Percentiles rank a stretch among this genome's conserved stretches.
These are phyloP conservation scores for Apiospora pterosperma DNA, from an alignment of 2,329 filamentous ascomycete species.

Conservation along the genomic window DNA sequence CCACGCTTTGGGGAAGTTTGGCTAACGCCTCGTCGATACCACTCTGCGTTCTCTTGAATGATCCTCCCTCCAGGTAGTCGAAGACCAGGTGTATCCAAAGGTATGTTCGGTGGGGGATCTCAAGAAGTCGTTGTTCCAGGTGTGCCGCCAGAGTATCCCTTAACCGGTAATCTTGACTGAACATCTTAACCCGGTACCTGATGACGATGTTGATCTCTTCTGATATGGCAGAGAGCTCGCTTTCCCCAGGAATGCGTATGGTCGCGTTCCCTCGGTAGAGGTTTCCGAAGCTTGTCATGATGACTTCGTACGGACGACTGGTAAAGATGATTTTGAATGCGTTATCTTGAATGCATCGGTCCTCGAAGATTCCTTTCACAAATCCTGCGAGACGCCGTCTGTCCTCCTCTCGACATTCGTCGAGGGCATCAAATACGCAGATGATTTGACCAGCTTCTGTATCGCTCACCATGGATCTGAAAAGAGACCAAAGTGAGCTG, in stretches of 20 bases:
- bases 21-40: neutral
- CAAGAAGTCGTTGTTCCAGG: constrained; percentile 16
- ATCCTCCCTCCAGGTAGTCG: constrained; percentile 19
- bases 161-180: neutral
- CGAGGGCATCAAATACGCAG: neutral
- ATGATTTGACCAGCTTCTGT: neutral
- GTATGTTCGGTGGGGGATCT: constrained; percentile 29
- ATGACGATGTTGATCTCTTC: neutral
- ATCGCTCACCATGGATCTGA: neutral
- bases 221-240: neutral
- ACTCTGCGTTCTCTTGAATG: neutral
- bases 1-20: neutral
- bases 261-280: neutral
- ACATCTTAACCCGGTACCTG: neutral
- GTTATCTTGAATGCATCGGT: rapidly evolving
- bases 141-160: neutral
- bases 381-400: neutral
- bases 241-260: neutral
- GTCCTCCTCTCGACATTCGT: neutral
- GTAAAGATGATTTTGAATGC: neutral
- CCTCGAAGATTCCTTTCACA: neutral
- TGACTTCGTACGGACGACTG: neutral
- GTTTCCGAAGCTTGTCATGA: neutral
- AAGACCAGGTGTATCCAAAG: constrained; percentile 35
- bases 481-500: neutral